These are phyloP conservation scores for Cerioporus squamosus DNA, from an alignment of 1,284 basidiomycete genomes.

Conservation along the genomic window DNA sequence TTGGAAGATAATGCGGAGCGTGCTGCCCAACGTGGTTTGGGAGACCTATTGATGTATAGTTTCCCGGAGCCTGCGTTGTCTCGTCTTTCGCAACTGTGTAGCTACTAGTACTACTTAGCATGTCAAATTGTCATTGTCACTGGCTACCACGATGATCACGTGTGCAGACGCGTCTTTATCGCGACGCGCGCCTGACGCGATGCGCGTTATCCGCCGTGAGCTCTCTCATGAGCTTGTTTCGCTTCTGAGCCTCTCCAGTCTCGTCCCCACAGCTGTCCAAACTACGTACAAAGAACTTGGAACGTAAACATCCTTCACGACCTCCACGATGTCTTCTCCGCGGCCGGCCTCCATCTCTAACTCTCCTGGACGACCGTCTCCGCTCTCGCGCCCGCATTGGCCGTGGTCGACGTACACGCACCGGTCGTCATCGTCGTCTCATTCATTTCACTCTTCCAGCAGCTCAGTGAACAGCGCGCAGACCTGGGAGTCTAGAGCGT, in stretches of 20 bases:
- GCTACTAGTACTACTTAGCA: no score
- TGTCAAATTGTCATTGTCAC: no score
- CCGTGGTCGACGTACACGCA: constrained; percentile 54
- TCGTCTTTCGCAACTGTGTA: no score
- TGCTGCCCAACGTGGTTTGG: constrained; percentile 63
- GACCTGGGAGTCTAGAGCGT: constrained; percentile 35
- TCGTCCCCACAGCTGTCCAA: neutral
- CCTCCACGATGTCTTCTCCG: constrained; percentile 45
- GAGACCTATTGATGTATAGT: constrained; percentile 53
- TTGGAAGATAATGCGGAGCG: constrained; percentile 73
- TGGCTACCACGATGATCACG: constrained; percentile 1
- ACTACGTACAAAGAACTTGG: constrained; percentile 10
- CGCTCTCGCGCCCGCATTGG: constrained; percentile 60
- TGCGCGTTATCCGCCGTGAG: constrained; percentile 4
- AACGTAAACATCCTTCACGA: neutral
- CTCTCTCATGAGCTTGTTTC: no score
- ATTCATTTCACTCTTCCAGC: constrained; percentile 28
- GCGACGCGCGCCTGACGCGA: neutral
- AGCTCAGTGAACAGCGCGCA: constrained; percentile 27
- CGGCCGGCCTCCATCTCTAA: constrained; percentile 41
- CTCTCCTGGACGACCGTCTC: constrained; percentile 50
- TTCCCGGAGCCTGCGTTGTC: neutral
- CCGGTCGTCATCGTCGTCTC: constrained; percentile 38
- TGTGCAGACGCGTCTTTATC: constrained; percentile 4
- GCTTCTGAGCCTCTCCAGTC: neutral